phyloP scores from a whole-genome alignment of 768 basidiomycete species.

The Lactarius tabidus region DNA sequence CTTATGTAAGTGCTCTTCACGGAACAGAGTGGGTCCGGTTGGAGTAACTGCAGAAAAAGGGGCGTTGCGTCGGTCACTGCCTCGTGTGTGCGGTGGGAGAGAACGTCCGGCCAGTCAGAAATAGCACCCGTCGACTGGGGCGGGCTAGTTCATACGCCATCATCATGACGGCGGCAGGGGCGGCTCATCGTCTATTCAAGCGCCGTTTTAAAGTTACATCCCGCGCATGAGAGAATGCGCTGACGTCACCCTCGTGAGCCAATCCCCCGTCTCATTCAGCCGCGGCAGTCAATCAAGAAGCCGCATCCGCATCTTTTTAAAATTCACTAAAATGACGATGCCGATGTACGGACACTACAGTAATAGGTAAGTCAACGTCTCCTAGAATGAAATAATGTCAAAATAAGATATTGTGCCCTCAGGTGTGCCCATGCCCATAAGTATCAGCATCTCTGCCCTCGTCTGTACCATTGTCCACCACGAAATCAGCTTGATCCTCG shows the following conservation, averaged over 20 bases:
- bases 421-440: neutral
- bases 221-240: constrained; percentile 11
- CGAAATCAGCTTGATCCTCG: constrained; percentile 25
- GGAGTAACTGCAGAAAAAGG: neutral
- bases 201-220: constrained; percentile 22
- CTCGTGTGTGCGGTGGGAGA: neutral
- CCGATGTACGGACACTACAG: neutral
- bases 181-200: constrained; percentile 2
- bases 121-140: neutral
- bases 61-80: neutral
- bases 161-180: neutral
- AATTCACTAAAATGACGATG: neutral
- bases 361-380: neutral
- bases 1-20: constrained; percentile 20
- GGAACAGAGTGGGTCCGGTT: constrained; percentile 20
- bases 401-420: constrained; percentile 1
- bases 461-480: constrained; percentile 17
- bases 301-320: constrained; percentile 6
- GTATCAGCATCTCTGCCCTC: constrained; percentile 11
- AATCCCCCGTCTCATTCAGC: neutral
- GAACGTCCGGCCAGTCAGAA: neutral
- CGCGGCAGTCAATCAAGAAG: constrained; percentile 13
- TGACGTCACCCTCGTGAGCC: constrained; percentile 17
- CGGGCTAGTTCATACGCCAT: neutral
- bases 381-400: neutral